Conservation (phyloP, 2,329 filamentous ascomycete genomes). For the Penicillium expansum region DNA sequence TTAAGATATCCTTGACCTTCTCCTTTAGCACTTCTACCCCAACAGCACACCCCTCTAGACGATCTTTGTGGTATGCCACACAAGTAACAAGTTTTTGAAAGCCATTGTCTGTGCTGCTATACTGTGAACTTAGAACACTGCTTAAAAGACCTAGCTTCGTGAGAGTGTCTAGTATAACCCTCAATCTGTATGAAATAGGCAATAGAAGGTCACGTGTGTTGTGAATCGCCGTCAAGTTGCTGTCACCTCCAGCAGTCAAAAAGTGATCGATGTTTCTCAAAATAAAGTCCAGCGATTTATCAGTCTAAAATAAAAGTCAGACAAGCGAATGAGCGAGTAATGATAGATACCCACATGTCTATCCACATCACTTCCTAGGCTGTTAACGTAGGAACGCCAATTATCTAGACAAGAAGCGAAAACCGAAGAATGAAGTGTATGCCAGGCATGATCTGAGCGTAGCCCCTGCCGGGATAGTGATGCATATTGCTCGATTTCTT, state of each 20-base stretch:
- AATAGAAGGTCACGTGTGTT: conserved; percentile 3
- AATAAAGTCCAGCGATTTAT: not conserved
- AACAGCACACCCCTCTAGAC: conserved; percentile 12
- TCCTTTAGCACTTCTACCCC: conserved; percentile 17
- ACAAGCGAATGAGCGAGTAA: not conserved
- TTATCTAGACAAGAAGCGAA: not conserved
- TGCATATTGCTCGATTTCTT: not conserved
- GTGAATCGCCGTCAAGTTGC: not conserved
- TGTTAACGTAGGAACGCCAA: not conserved
- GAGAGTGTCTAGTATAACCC: conserved; percentile 1
- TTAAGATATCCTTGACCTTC: conserved; percentile 17
- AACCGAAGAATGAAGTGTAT: not conserved
- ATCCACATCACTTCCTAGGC: not conserved
- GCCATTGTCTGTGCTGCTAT: not conserved
- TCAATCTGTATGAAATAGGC: not conserved
- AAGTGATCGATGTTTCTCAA: not conserved
- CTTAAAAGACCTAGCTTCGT: conserved; percentile 11
- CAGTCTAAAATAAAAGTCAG: not conserved
- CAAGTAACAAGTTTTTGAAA: conserved; percentile 1
- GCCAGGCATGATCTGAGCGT: not conserved
- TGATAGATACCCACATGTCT: not conserved
- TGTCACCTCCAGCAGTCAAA: not conserved
- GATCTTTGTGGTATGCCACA: conserved; percentile 8
- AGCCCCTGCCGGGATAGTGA: not conserved
- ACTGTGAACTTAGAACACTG: not conserved